A percentile compares a stretch with the other conserved stretches of the same genome.
Conservation (phyloP, 495 filamentous ascomycete species). For the Jackrogersella minutella region DNA sequence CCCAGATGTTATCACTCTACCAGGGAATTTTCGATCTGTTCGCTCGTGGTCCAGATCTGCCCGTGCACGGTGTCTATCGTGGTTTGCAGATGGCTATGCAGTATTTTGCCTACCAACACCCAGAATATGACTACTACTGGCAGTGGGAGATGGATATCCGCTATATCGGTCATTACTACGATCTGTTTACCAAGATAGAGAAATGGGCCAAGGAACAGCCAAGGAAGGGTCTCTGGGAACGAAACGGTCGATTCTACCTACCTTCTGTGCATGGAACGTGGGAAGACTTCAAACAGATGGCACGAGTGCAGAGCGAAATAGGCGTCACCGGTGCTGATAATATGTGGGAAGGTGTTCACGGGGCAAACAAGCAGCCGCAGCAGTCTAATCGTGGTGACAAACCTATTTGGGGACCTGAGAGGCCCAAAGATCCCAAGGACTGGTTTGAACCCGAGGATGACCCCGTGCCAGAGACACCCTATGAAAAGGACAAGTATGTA, state of each 20-base stretch:
- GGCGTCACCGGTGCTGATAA: conserved; percentile 78
- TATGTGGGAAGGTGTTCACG: conserved; percentile 65
- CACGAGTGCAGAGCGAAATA: conserved; percentile 86
- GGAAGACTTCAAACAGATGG: conserved; percentile 92
- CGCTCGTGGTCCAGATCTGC: conserved; percentile 69
- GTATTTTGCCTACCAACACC: conserved; percentile 86
- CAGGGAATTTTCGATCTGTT: conserved; percentile 78
- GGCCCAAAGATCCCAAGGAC: conserved; percentile 68
- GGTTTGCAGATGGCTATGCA: conserved; percentile 94
- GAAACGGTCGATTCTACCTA: conserved; percentile 90
- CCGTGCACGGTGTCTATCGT: conserved; percentile 90
- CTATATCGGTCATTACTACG: conserved; percentile 96
- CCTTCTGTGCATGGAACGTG: conserved; percentile 87
- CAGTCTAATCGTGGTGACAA: conserved; percentile 60
- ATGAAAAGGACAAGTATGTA: conserved; percentile 79
- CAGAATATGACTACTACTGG: conserved; percentile 96
- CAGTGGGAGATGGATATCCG: conserved; percentile 99
- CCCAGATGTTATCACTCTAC: conserved; percentile 89
- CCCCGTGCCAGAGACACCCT: conserved; percentile 71
- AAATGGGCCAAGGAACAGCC: conserved; percentile 84
- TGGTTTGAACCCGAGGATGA: conserved; percentile 74
- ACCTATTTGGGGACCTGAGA: conserved; percentile 85
- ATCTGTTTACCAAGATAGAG: conserved; percentile 78
- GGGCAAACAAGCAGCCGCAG: conserved; percentile 43
- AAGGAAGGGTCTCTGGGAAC: conserved; percentile 91